Evolutionary conservation across 345 rosid species (phyloP), one percentile per base, ranked within the genome.

Genomic region (Corchorus capsularis): DNA sequence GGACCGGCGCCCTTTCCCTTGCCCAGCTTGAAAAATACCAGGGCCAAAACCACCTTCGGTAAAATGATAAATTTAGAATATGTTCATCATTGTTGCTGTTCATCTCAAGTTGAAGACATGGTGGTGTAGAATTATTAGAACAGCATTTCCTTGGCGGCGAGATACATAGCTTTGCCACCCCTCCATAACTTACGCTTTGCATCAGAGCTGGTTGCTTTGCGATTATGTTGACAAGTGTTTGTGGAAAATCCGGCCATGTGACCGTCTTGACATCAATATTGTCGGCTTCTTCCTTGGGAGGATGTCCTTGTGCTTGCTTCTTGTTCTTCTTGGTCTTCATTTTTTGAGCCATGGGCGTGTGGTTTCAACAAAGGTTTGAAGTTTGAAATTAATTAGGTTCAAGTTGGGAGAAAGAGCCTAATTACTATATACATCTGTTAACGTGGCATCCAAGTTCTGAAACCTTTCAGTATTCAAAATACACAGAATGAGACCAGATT

Each of bases 231-330:
- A 79, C 47, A 17, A 83, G 81, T 7, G 15, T 73, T n/a, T 61
- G 37, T 0, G 83, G 83, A 73, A 83, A 81, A 69, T 77, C 70
- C 11, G 83, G 81, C 81, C 85, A 83, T 4, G 45, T 17, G 69
- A 19, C 15, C 0, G 54, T 32, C 17, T 15, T 32, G 15, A 3
- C 2, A 39, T 3, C 43, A 4, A 6, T 0, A 19, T n/a, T n/a
- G n/a, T 14, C 15, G 46, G 20, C 75, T 56, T 35, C 32, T 22
- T 43, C 61, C 63, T 13, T 60, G 8, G 64, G 64, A 32, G 64
- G 64, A 32, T 15, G 64, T 32, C 9, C n/a, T 32, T 13, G 65
- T 32, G 19, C 9, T 32, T 13, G 65, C 39, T 61, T 32, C 34
- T 61, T 61, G 41, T 61, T 61, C n/a, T 60, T 60, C 39, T 13